Evolutionary conservation across 345 rosid species (phyloP).

Genomic region (Toxicodendron radicans): DNA sequence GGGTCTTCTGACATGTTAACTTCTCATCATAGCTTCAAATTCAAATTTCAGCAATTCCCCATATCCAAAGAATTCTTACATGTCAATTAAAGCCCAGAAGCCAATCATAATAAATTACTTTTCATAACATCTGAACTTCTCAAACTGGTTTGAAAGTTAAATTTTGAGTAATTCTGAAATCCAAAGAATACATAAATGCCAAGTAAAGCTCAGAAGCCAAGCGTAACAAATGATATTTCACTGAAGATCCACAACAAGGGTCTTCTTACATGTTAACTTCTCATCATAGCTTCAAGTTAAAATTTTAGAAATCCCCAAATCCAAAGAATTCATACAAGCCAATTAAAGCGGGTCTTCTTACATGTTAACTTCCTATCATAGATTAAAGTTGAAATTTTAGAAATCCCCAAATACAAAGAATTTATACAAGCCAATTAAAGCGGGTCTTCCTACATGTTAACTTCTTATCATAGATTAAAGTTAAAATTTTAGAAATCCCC

Average conservation of each 20-base stretch:
- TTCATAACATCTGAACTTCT: conserved; percentile 46
- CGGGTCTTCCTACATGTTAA: neutral
- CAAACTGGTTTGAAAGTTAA: neutral
- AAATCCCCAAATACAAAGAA: conserved; percentile 33
- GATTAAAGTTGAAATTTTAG: neutral
- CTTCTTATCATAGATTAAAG: conserved; percentile 10
- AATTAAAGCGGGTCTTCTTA: neutral
- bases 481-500: neutral
- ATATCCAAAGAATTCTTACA: neutral
- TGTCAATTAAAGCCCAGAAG: conserved; percentile 37
- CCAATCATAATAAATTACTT: conserved; percentile 57
- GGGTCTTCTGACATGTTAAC: neutral
- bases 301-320: neutral
- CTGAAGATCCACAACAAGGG: conserved; percentile 7
- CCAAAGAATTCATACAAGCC: neutral
- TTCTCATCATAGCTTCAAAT: conserved; percentile 9
- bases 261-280: conserved; percentile 1
- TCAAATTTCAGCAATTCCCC: neutral
- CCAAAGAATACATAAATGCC: no score
- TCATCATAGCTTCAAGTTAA: conserved; percentile 9
- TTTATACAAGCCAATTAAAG: neutral
- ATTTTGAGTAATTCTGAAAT: no score
- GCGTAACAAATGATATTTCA: neutral
- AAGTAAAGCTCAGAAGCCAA: conserved; percentile 3
- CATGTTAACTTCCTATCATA: conserved; percentile 9